These are phyloP conservation scores for Hydrangea macrophylla DNA, from an alignment of 148 eudicot species.

Conservation along the genomic window DNA sequence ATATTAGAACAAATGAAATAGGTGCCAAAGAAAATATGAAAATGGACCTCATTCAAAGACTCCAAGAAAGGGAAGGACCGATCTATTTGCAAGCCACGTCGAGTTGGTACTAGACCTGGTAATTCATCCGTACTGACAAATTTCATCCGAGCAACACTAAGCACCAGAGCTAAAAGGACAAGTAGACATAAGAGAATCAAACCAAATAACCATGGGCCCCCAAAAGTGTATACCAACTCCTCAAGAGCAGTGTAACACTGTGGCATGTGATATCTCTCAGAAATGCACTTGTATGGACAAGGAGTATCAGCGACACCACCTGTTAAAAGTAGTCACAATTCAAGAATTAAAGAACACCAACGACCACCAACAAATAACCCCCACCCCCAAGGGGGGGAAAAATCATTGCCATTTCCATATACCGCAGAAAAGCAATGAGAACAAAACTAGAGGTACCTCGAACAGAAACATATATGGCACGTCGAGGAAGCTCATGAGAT, in stretches of 20 bases:
- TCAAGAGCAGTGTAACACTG: slow-evolving; percentile 93
- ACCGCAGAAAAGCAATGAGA: neutral
- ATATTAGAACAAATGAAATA: neutral
- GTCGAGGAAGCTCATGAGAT: slow-evolving; percentile 66
- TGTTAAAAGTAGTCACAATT: slow-evolving; percentile 25
- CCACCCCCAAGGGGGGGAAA: neutral
- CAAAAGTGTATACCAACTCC: slow-evolving; percentile 82
- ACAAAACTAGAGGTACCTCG: slow-evolving; percentile 55
- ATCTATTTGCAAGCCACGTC: slow-evolving; percentile 71
- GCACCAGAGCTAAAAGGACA: slow-evolving; percentile 71
- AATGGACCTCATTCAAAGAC: slow-evolving; percentile 87
- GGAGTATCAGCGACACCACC: slow-evolving; percentile 86
- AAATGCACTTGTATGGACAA: slow-evolving; percentile 93
- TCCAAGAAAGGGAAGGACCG: slow-evolving; percentile 93
- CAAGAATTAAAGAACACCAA: neutral
- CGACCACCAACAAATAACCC: neutral
- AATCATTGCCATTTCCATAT: no score
- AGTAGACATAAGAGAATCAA: slow-evolving; percentile 65
- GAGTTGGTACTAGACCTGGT: slow-evolving; percentile 61
- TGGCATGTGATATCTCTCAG: slow-evolving; percentile 94
- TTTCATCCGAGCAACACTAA: slow-evolving; percentile 93
- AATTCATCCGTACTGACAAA: slow-evolving; percentile 74
- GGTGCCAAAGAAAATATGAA: neutral
- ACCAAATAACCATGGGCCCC: slow-evolving; percentile 97
- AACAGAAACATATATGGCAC: slow-evolving; percentile 64